phyloP scores from a whole-genome alignment of 805 yeast species.

The Cyberlindnera xylosilytica region DNA sequence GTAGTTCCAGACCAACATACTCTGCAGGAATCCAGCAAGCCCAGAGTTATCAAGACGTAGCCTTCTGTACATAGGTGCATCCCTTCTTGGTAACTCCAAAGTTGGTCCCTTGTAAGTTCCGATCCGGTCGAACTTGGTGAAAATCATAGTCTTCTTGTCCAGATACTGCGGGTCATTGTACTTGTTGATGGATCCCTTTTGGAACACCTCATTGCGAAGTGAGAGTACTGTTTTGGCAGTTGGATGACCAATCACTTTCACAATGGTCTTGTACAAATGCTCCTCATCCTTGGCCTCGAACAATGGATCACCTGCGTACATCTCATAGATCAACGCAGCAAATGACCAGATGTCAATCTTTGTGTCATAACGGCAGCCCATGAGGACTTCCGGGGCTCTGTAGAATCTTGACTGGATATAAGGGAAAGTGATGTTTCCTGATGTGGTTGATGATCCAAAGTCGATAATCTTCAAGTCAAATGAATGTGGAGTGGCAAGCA shows the following conservation, averaged over 20 bases:
- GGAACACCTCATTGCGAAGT: constrained; percentile 37
- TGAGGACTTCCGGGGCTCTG: constrained; percentile 73
- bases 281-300: constrained; percentile 83
- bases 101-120: constrained; percentile 25
- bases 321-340: constrained; percentile 82
- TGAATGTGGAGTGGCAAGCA: constrained; percentile 44
- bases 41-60: constrained; percentile 8
- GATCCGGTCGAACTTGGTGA: constrained; percentile 33
- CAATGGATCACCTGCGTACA: constrained; percentile 82
- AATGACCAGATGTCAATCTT: constrained; percentile 93
- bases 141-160: constrained; percentile 32
- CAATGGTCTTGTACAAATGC: constrained; percentile 70
- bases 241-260: constrained; percentile 85
- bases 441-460: constrained; percentile 69
- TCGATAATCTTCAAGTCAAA: constrained; percentile 69
- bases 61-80: constrained; percentile 19
- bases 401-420: constrained; percentile 82
- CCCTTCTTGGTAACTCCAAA: constrained; percentile 13
- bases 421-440: constrained; percentile 66
- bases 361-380: constrained; percentile 70
- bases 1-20: constrained; percentile 45
- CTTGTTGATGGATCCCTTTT: constrained; percentile 34
- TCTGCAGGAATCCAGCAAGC: constrained; percentile 29
- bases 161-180: constrained; percentile 12
- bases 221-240: constrained; percentile 36